Evolutionary conservation across 2,329 filamentous ascomycete species (phyloP), one percentile per base, ranked within the genome.

Genomic region (Talaromyces sp.): DNA sequence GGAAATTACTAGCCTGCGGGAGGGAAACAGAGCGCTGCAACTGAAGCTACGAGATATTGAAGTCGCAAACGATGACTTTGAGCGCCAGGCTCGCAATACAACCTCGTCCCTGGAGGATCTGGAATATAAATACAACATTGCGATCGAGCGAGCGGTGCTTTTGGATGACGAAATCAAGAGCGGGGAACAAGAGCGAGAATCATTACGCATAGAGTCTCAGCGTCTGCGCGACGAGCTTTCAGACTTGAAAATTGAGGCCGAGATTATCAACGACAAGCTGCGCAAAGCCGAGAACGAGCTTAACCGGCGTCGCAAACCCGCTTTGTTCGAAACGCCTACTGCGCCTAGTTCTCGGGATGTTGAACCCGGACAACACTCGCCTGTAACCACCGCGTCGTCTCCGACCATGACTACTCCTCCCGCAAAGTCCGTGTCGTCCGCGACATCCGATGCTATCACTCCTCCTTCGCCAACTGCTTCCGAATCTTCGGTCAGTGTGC

Each of bases 11-110:
- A 90, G 86, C 9, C 84, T 99, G 72, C 90, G 95, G 74, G 93
- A 99, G 70, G 78, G 88, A 58, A 96, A 93, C 77, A 85, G 95
- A 69, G 89, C 89, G 3, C 80, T 97, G 67, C 90, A 95, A 73
- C 83, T 97, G 68, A 91, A 86, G 78, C 82, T 99, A 65, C 89
- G 95, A 70, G 95, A 99, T 77, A 97, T 94, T 71, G 95, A 99
- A 79, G 95, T 99, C 63, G 92, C 91, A 76, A 99, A 98, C 80
- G 95, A 99, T 83, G 95, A 99, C 78, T 97, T 94, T 75, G 95
- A 99, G 82, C 89, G 93, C 70, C 94, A 98, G 81, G 94, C 95
- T 70, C 89, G 95, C 71, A 95, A 97, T 78, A 97, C 94, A 33
- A 93, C 92, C 41, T 97, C 93, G 52, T 97, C 94, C 60, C 86